Evolutionary conservation across 1,284 basidiomycete species (phyloP).

Genomic region (Cryptococcus sp.): DNA sequence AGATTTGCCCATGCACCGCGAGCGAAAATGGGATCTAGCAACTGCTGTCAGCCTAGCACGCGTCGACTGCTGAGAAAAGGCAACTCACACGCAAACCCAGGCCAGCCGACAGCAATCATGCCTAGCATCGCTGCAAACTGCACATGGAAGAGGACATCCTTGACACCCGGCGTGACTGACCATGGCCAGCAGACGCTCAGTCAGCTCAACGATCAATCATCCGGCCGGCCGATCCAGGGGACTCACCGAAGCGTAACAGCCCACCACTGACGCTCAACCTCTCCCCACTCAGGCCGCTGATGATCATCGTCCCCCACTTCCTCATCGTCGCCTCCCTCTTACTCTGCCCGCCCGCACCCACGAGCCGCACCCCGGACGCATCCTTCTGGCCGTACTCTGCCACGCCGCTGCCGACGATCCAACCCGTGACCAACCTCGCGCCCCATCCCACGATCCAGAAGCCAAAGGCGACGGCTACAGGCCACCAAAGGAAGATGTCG

Average conservation of each 20-base stretch:
- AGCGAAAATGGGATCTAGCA: constrained; percentile 73
- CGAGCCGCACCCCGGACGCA: constrained; percentile 37
- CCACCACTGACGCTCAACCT: constrained; percentile 78
- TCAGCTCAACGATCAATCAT: not conserved
- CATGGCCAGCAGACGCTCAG: not conserved
- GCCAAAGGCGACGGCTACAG: constrained; percentile 68
- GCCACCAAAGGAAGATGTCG: constrained; percentile 73
- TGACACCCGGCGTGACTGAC: constrained; percentile 81
- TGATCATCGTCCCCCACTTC: constrained; percentile 75
- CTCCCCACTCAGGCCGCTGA: constrained; percentile 90
- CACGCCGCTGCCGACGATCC: constrained; percentile 52
- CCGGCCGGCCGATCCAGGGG: not conserved
- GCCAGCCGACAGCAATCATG: constrained; percentile 94
- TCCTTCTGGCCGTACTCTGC: constrained; percentile 36
- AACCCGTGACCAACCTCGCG: constrained; percentile 77
- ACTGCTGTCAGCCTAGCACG: constrained; percentile 9
- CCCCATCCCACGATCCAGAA: constrained; percentile 78
- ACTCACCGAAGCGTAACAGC: constrained; percentile 79
- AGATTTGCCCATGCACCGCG: constrained; percentile 85
- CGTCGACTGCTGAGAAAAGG: constrained; percentile 17
- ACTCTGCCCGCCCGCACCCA: constrained; percentile 18
- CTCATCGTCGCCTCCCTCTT: constrained; percentile 40
- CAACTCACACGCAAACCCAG: constrained; percentile 76
- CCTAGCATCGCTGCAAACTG: constrained; percentile 71
- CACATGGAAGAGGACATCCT: constrained; percentile 88